Evolutionary conservation across 257 asterid genomes (phyloP), one percentile per base, ranked within the genome.

Genomic region (Paraleonurus japonicus): DNA sequence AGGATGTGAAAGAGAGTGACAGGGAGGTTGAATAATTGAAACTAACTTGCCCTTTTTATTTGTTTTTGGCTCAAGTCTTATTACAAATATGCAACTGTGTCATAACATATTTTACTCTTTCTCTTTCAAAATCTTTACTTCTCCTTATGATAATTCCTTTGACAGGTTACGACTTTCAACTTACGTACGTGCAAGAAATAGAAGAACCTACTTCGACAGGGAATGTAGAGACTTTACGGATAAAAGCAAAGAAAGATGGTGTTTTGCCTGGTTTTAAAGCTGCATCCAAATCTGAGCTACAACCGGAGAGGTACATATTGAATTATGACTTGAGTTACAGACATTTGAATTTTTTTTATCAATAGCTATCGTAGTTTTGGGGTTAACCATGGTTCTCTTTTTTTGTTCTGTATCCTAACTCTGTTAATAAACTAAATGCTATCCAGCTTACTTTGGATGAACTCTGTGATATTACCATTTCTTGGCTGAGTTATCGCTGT

Each of bases 121-220:
- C 19, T 50, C 33, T 57, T 30, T 32, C 13, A 3, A 48, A 60
- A 43, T 30, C 16, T 41, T 43, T 30, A 68, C 19, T 41, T 63
- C 54, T 48, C 30, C 65, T 54, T 50, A 39, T 58, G 17, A 15
- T 37, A 48, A 20, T 54, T 26, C 71, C 76, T 59, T 78, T 50
- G 70, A 43, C 90, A 94, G 99, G 92, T 78, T 86, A 86, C 73
- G 89, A 89, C 65, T 85, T 89, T 74, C 92, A 85, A 85, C 96
- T 83, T 66, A 80, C 81, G 24, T 83, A 85, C 72, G 86, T 92
- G 69, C 95, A 91, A 79, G 96, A 94, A 72, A 80, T 86, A 73
- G 99, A 94, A 75, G 99, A 91, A 71, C 92, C 96, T 78, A 15
- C 54, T 47, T 76, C 95, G 71, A 73, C 70, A 74, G 87, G 75